Evolutionary conservation across 2,329 filamentous ascomycete genomes (phyloP), one percentile per base, ranked within the genome.

Genomic region (Epichloe gansuensis): DNA sequence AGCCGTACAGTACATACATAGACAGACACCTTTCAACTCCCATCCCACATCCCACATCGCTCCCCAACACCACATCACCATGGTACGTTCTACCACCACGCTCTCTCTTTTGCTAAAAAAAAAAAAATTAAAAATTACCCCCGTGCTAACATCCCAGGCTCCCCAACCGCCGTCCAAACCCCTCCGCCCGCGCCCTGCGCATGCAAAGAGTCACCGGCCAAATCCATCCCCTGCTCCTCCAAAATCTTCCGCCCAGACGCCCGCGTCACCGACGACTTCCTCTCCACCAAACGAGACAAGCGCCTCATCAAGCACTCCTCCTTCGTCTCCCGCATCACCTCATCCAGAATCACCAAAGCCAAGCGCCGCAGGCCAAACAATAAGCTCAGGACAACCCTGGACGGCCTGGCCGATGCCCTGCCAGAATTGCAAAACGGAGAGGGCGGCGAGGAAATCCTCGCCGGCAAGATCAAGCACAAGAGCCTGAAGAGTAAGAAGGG

Each of bases 271-370:
- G 77, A 82, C 64, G 57, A 66, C 55, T 91, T 91, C 68, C 72
- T 82, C 55, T 78, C 82, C 52, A 82, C 77, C 57, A 97, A 96
- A 70, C 83, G 80, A 64, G 88, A 94, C 72, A 95, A 91, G 73
- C 86, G 85, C 25, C 72, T 77, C 37, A 88, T 94, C 61, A 91
- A 90, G 65, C 88, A 88, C 74, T 85, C 86, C 0, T 72, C 83
- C 13, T 89, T 97, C 58, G 74, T 95, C 31, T 84, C 82, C 21
- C 86, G 83, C 57, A 86, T 95, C 61, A 73, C 82, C 58, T 88
- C 90, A 59, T 70, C 75, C 6, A 64, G 31, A 31, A 41, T 53
- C 51, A 44, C 43, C 28, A 53, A 53, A 13, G 4, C 54, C 25
- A 61, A 59, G 59, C 72, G 54, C 66, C 65, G 63, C 75, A 86